Base-by-base conservation (phyloP, 441 rosid genomes). In the Mallotus repandus region DNA sequence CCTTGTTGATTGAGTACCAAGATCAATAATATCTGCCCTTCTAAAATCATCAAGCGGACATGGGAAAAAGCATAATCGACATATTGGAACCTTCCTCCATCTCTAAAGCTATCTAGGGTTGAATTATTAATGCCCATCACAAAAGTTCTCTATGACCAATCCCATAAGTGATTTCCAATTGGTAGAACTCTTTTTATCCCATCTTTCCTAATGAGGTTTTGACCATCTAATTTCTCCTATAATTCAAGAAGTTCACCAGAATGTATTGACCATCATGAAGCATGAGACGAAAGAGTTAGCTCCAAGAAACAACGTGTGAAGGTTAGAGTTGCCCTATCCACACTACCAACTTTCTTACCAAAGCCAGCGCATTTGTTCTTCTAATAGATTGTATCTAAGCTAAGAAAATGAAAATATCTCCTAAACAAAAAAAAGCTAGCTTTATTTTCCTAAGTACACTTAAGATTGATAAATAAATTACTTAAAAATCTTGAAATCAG, bases 61-160 rank as follows among this genome's bases (percentile, higher is more conserved):
- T 77, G 94, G 79, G 93, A 93, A 80, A 90, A 81, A 0, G 91
- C 97, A 79, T 86, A 85, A 69, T 91, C n/a, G 91, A 61, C 85
- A 0, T 89, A 85, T 49, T 79, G 87, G 77, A 89, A 90, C 72
- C 73, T 86, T 21, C 97, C 98, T 65, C 97, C 99, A 63, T 96
- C 97, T 50, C 99, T 91, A 59, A 96, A 96, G 85, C 99, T 93
- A 76, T 96, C 98, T 3, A 97, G 98, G 11, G 98, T 96, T 75
- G 91, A 78, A 84, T 93, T 96, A 79, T 93, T 90, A 63, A 96
- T 76, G 59, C 99, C 99, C 99, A 91, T 93, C 56, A 91, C 85
- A 70, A 85, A 82, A 64, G 95, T 90, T 72, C 77, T 87, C 74
- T 78, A 73, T 1, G 94, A 83, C 91, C 97, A 93, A 68, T 96